phyloP scores from a whole-genome alignment of 176 grass and related monocot genomes.

The Dendrocalamus sinicus region DNA sequence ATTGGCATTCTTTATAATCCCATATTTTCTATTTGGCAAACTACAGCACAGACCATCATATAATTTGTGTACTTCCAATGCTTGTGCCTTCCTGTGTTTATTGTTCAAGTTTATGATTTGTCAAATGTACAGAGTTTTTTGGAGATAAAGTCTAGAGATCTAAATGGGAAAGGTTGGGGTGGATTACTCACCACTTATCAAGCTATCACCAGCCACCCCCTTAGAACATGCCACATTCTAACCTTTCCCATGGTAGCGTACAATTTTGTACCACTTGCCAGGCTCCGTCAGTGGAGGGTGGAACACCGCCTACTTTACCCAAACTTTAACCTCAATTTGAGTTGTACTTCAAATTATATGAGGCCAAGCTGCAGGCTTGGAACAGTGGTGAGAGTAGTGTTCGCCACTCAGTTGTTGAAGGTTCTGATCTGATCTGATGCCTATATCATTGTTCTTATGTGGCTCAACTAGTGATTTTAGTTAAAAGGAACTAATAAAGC shows the following conservation, averaged over 20 bases:
- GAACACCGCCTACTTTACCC: neutral
- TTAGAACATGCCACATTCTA: neutral
- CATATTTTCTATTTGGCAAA: neutral
- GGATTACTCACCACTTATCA: neutral
- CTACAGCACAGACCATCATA: neutral
- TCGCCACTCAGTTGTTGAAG: neutral
- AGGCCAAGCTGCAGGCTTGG: neutral
- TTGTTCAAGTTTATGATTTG: neutral
- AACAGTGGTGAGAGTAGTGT: neutral
- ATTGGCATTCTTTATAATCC: neutral
- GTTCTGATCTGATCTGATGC: conserved; percentile 10
- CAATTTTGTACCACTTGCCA: neutral
- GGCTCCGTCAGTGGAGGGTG: neutral
- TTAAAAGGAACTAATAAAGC: neutral
- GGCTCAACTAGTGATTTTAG: neutral
- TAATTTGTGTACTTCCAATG: neutral
- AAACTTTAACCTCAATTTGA: neutral
- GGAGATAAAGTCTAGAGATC: neutral
- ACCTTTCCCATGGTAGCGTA: neutral
- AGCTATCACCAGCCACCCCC: neutral
- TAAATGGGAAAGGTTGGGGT: neutral
- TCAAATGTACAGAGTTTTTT: neutral
- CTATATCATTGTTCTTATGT: neutral
- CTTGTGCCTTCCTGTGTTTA: neutral
- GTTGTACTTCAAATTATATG: conserved; percentile 8